These are phyloP conservation scores for Globisporangium ultimum DNA, from an alignment of 352 stramenopile genomes.

Conservation along the genomic window DNA sequence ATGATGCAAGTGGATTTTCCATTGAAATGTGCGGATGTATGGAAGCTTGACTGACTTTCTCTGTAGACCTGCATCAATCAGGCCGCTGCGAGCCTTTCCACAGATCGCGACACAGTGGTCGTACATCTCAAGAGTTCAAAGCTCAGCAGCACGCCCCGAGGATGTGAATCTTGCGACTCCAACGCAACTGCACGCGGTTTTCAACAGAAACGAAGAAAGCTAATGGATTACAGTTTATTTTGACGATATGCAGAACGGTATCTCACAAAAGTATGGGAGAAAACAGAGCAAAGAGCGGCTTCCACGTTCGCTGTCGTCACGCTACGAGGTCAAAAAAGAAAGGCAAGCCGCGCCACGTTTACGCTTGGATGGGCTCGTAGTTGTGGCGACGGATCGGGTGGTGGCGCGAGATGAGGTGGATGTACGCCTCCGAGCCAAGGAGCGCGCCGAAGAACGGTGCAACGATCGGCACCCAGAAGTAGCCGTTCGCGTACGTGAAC, in stretches of 20 bases:
- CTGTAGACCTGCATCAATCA: too few relatives aligned
- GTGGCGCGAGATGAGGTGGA: slow-evolving; percentile 55
- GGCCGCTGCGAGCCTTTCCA: too few relatives aligned
- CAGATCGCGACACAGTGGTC: too few relatives aligned
- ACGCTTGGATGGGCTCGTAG: too few relatives aligned
- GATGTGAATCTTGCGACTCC: slow-evolving; percentile 5
- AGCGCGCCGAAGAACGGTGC: slow-evolving; percentile 67
- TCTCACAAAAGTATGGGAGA: slow-evolving; percentile 12
- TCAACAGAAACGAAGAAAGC: not conserved
- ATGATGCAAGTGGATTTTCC: not conserved
- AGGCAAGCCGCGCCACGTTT: slow-evolving; percentile 14
- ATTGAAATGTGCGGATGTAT: not conserved
- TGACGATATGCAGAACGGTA: too few relatives aligned
- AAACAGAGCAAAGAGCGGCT: too few relatives aligned
- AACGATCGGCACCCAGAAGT: slow-evolving; percentile 77
- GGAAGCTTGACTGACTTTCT: too few relatives aligned
- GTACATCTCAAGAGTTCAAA: too few relatives aligned
- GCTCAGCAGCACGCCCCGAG: too few relatives aligned
- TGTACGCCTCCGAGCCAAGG: slow-evolving; percentile 62
- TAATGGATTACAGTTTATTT: too few relatives aligned
- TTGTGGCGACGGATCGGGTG: slow-evolving; percentile 21
- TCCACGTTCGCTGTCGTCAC: too few relatives aligned
- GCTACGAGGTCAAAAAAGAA: slow-evolving; percentile 25
- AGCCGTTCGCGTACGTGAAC: slow-evolving; percentile 61
- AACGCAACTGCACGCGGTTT: slow-evolving; percentile 10